These are phyloP conservation scores for Pulveroboletus sp. DNA, from an alignment of 768 basidiomycete genomes.

Conservation along the genomic window DNA sequence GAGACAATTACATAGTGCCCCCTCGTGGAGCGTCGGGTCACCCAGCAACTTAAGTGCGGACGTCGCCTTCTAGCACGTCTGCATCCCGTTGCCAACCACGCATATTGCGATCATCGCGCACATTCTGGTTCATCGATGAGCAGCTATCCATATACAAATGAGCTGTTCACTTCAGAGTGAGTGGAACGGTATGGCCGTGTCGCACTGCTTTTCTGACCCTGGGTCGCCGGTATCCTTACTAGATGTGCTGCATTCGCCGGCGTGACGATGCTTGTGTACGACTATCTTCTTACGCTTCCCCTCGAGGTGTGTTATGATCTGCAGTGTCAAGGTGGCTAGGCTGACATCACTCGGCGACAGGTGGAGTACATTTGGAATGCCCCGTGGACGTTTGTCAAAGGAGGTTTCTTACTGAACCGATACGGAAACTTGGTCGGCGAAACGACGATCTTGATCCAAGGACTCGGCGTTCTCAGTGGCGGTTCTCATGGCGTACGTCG, in stretches of 20 bases:
- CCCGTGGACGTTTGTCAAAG: conserved; percentile 12
- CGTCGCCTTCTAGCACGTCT: background rate
- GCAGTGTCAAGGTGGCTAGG: background rate
- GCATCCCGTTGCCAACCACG: background rate
- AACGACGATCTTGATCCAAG: conserved; percentile 1
- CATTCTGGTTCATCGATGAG: background rate
- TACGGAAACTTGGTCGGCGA: conserved; percentile 18
- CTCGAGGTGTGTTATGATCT: conserved; percentile 4
- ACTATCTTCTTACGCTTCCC: conserved; percentile 10
- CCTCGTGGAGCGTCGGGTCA: background rate
- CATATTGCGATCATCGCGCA: background rate
- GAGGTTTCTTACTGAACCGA: conserved; percentile 14
- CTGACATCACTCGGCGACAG: background rate
- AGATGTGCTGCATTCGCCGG: conserved; percentile 7
- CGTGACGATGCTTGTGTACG: conserved; percentile 3
- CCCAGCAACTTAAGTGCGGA: background rate
- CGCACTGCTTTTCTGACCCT: background rate
- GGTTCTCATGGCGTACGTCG: conserved; percentile 3
- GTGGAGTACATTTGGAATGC: conserved; percentile 16
- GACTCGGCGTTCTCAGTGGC: background rate
- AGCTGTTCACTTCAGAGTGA: background rate
- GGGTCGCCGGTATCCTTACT: background rate
- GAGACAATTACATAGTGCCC: background rate
- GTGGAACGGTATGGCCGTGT: background rate
- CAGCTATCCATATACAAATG: background rate